Evolutionary conservation across 148 eudicot genomes (phyloP).

Genomic region (Tetragonia tetragonoides): DNA sequence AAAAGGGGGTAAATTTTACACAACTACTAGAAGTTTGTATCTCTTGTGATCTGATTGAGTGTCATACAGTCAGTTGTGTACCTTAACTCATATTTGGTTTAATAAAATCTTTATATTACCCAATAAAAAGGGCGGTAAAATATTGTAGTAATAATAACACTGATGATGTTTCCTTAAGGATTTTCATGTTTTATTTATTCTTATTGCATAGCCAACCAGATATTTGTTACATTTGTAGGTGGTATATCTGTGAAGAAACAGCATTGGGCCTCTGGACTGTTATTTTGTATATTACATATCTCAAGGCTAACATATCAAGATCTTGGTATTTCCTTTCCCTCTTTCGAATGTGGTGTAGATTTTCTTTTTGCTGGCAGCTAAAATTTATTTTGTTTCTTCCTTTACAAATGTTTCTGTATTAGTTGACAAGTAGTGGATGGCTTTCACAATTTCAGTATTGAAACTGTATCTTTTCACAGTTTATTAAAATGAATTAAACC

Average conservation of each 20-base stretch:
- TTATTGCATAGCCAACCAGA: background rate
- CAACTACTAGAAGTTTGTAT: too few species aligned
- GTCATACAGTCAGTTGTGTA: too few species aligned
- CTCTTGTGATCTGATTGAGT: too few species aligned
- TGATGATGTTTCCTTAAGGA: background rate
- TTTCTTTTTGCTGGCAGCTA: background rate
- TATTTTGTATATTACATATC: constrained; percentile 63
- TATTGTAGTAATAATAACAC: background rate
- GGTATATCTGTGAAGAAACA: constrained; percentile 88
- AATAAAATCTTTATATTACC: too few species aligned
- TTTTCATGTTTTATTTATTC: background rate
- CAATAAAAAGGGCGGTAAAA: too few species aligned
- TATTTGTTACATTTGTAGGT: constrained; percentile 47
- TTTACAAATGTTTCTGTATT: background rate
- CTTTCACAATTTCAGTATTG: background rate
- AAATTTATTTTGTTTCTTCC: background rate
- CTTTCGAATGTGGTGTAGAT: background rate
- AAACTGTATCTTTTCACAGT: background rate
- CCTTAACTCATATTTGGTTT: too few species aligned
- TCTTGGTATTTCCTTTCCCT: constrained; percentile 52
- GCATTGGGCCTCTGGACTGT: constrained; percentile 85
- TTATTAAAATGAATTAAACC: background rate
- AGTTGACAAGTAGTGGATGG: constrained; percentile 4
- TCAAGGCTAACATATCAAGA: constrained; percentile 58
- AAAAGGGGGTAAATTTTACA: too few species aligned